These are phyloP conservation scores for Vanilla planifolia DNA, from an alignment of 106 monocot species.

Conservation along the genomic window DNA sequence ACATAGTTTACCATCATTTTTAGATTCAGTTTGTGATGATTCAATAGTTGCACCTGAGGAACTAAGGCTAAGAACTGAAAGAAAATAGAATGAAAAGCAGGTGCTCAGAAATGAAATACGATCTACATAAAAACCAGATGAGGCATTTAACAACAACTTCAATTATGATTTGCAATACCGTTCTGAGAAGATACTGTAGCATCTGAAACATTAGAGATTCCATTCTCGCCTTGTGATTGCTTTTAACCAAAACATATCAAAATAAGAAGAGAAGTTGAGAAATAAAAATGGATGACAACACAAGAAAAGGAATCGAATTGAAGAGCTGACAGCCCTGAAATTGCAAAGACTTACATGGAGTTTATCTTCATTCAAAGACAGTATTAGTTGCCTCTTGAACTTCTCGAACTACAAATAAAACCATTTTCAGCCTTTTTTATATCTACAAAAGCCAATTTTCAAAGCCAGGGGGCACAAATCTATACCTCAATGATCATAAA, in stretches of 20 bases:
- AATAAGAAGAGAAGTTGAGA: not conserved
- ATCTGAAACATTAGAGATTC: constrained; percentile 31
- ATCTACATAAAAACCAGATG: not conserved
- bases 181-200: constrained; percentile 28
- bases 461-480: too few relatives aligned
- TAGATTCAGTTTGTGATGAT: constrained; percentile 17
- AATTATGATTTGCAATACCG: constrained; percentile 24
- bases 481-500: too few relatives aligned
- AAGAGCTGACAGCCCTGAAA: not conserved
- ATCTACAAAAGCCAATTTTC: too few relatives aligned
- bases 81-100: not conserved
- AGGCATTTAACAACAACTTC: not conserved
- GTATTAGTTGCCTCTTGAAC: constrained; percentile 87
- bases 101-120: not conserved
- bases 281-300: not conserved
- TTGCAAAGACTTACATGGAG: constrained; percentile 41
- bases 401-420: constrained; percentile 52
- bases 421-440: not conserved
- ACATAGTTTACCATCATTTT: constrained; percentile 26
- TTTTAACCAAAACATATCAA: constrained; percentile 15
- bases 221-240: constrained; percentile 41
- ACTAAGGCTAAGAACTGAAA: constrained; percentile 6
- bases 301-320: constrained; percentile 1
- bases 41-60: constrained; percentile 22
- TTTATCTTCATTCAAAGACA: constrained; percentile 73